Evolutionary conservation across 345 rosid genomes (phyloP), one percentile per base, ranked within the genome.

Genomic region (Bretschneidera sinensis): DNA sequence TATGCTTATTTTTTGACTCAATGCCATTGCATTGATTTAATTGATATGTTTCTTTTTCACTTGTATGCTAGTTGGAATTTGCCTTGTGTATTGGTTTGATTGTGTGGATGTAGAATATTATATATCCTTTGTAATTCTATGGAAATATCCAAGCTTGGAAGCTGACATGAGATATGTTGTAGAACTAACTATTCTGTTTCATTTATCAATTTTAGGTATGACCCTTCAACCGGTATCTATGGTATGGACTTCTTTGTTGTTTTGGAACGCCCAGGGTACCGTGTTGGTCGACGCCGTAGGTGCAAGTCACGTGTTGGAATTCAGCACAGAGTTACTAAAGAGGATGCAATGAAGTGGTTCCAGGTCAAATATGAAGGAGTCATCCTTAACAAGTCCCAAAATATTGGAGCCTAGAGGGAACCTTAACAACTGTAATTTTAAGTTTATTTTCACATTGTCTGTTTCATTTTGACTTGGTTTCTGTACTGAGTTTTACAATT

Each of bases 321-420:
- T 61, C 95, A 80, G 45, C 97, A 90, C 34, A 81, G 97, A 69
- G 92, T 90, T 60, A 87, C 95, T 0, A 87, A 90, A 78, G 97
- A 90, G 53, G 92, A 90, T 69, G 87, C 97, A 6, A 90, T 90
- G 97, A 90, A 87, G 52, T 90, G 97, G 97, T 90, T 90, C 77
- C 92, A 84, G 54, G 91, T 87, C 63, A 90, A 90, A 71, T 87
- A 90, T 61, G 97, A 87, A 76, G 95, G 92, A 7, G 92, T 87
- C 57, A 87, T 90, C 83, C 97, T 90, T 55, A 87, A 85, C 79
- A 85, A 80, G 79, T 70, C 87, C 17, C 91, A 82, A 70, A 80
- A 66, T 51, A 78, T 74, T 61, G 31, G 56, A 43, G 70, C 68
- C 61, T 77, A 61, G 71, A 43, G 16, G 48, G 49, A 21, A 24